Evolutionary conservation across 805 yeast species (phyloP).

Genomic region (Blastobotrys mokoenaii): DNA sequence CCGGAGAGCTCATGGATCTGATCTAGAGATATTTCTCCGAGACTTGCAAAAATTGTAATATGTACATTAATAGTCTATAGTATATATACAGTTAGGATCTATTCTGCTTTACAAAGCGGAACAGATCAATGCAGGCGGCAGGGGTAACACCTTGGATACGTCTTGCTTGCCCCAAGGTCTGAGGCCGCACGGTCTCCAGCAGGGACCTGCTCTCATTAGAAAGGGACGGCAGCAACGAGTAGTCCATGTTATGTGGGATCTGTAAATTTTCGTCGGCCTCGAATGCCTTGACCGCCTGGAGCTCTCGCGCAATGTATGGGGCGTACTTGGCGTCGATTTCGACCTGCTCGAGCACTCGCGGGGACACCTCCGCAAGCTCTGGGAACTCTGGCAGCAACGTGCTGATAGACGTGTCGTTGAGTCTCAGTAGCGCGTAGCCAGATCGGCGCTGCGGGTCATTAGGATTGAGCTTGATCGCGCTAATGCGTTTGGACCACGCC

Average conservation of each 20-base stretch:
- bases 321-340: conserved; percentile 77
- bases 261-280: conserved; percentile 70
- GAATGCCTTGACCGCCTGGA: conserved; percentile 63
- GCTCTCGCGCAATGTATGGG: conserved; percentile 70
- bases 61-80: neutral
- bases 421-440: conserved; percentile 67
- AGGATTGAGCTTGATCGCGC: conserved; percentile 25
- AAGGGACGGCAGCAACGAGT: conserved; percentile 49
- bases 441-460: conserved; percentile 35
- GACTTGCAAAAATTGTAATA: neutral
- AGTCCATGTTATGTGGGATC: conserved; percentile 64
- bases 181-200: conserved; percentile 70
- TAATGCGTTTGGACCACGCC: conserved; percentile 43
- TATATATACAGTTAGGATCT: neutral
- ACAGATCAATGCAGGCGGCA: conserved; percentile 77
- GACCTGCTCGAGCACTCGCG: conserved; percentile 48
- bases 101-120: conserved; percentile 26
- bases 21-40: neutral
- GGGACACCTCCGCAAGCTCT: conserved; percentile 30
- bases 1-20: conserved; percentile 23
- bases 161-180: conserved; percentile 90
- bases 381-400: conserved; percentile 30
- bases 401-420: conserved; percentile 32
- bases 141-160: conserved; percentile 94
- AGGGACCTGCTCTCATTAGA: conserved; percentile 67